phyloP scores from a whole-genome alignment of 2,329 filamentous ascomycete genomes.

The Ploettnerulaceae sp. region DNA sequence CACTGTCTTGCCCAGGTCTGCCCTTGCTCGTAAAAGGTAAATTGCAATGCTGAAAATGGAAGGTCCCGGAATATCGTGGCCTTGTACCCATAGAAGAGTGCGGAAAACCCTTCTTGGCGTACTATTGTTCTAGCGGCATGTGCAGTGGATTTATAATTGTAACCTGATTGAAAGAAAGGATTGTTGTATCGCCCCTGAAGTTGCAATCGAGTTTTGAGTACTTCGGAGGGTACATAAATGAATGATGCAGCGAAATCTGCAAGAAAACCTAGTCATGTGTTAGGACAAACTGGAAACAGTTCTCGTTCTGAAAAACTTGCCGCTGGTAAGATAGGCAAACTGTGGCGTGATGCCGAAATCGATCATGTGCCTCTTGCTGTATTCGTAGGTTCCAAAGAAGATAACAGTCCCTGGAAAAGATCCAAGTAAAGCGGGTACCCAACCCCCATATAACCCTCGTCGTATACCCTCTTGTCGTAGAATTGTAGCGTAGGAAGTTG shows the following conservation, averaged over 20 bases:
- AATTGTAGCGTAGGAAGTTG: slow-evolving; percentile 88
- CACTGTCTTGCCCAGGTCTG: slow-evolving; percentile 75
- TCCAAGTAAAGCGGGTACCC: slow-evolving; percentile 81
- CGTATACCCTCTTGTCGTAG: slow-evolving; percentile 85
- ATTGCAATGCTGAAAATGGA: slow-evolving; percentile 92
- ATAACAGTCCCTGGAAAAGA: slow-evolving; percentile 91
- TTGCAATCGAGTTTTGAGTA: slow-evolving; percentile 94
- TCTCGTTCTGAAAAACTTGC: slow-evolving; percentile 42
- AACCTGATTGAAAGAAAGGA: slow-evolving; percentile 86
- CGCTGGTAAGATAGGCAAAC: slow-evolving; percentile 79
- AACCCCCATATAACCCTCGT: slow-evolving; percentile 88
- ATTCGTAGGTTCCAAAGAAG: slow-evolving; percentile 97
- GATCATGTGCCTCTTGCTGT: slow-evolving; percentile 83
- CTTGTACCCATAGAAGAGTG: slow-evolving; percentile 95
- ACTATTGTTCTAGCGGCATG: slow-evolving; percentile 85
- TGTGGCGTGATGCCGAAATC: slow-evolving; percentile 78
- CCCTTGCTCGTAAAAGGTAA: slow-evolving; percentile 97
- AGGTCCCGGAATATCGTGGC: slow-evolving; percentile 92
- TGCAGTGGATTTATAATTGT: slow-evolving; percentile 85
- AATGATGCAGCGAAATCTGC: slow-evolving; percentile 89
- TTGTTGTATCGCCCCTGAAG: slow-evolving; percentile 95
- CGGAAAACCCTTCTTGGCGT: slow-evolving; percentile 72
- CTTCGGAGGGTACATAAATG: slow-evolving; percentile 94
- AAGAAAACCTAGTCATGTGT: slow-evolving; percentile 62
- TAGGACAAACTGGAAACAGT: slow-evolving; percentile 3